phyloP scores from a whole-genome alignment of 306 rosid genomes.

The Crataegus laevigata region DNA sequence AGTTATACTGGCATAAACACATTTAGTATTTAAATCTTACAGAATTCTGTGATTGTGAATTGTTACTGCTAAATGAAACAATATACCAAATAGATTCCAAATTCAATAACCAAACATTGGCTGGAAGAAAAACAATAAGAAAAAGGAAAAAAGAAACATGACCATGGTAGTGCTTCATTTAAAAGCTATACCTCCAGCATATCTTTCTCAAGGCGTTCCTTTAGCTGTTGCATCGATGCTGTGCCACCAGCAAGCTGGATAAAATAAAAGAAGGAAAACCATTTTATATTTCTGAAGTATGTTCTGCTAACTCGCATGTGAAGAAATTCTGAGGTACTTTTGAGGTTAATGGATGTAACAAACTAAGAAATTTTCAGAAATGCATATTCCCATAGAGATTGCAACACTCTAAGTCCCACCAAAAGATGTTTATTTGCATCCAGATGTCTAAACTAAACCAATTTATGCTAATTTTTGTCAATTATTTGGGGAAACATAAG shows the following conservation, averaged over 20 bases:
- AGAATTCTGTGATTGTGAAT: not conserved
- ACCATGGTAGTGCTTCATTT: not conserved
- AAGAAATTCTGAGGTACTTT: not conserved
- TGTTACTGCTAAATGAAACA: not conserved
- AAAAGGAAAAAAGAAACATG: not conserved
- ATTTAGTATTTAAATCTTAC: not conserved
- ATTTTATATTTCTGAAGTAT: constrained; percentile 7
- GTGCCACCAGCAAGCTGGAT: constrained; percentile 97
- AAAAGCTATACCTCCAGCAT: constrained; percentile 66
- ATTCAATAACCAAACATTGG: not conserved
- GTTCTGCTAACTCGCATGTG: not conserved
- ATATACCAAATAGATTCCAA: not conserved
- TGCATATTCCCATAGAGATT: not conserved
- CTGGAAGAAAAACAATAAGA: not conserved
- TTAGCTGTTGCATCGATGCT: constrained; percentile 96
- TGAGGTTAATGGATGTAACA: not conserved
- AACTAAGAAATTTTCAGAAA: not conserved
- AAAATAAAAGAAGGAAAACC: constrained; percentile 5
- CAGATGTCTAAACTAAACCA: not conserved
- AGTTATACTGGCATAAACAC: not conserved
- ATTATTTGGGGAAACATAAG: not conserved
- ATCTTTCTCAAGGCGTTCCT: constrained; percentile 97
- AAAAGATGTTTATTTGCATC: not conserved
- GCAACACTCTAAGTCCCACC: not conserved
- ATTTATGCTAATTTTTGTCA: not conserved